Evolutionary conservation across 257 asterid genomes (phyloP), one percentile per base, ranked within the genome.

Genomic region (Rehmannia glutinosa): DNA sequence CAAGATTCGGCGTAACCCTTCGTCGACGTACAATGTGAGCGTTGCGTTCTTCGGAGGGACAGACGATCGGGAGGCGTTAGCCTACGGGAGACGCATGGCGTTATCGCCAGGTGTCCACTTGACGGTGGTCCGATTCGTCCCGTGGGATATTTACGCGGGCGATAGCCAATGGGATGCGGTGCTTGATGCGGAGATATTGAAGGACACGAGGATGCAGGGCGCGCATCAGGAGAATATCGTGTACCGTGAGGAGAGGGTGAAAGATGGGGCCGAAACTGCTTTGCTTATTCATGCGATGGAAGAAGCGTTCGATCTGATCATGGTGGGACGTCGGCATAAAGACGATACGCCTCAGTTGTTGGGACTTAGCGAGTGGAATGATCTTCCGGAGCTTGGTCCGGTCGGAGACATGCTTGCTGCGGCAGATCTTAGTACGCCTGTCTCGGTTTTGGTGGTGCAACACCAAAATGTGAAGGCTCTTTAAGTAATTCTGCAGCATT

Each of bases 211-310:
- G 74, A 67, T 81, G 82, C 87, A 71, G 12, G 86, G 91, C 13
- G 52, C 66, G 3, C 86, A 74, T 42, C 95, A 81, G 78, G 91
- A 85, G 15, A 92, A 92, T 21, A 80, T 87, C 0, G 76, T 80
- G 19, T 92, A 89, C 43, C 77, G 66, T 13, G 98, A 92, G 70
- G 98, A 87, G 74, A 69, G 86, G 73, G 97, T 92, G 65, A 90
- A 71, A 62, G 98, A 92, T 9, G 96, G 98, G 21, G 95, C 97
- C 1, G 98, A 90, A 62, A 92, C 97, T 0, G 98, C 97, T 1
- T 47, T 84, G 56, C 69, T 86, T 0, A 69, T 92, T 6, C 95
- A 83, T 21, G 74, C 84, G 0, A 77, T 92, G 96, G 93, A 80
- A 49, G 97, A 92, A 45, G 79, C 71, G 0, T 92, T 89, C 20